Conservation (phyloP, 129 eudicot genomes). For the Pseudognaphalium luteoalbum region DNA sequence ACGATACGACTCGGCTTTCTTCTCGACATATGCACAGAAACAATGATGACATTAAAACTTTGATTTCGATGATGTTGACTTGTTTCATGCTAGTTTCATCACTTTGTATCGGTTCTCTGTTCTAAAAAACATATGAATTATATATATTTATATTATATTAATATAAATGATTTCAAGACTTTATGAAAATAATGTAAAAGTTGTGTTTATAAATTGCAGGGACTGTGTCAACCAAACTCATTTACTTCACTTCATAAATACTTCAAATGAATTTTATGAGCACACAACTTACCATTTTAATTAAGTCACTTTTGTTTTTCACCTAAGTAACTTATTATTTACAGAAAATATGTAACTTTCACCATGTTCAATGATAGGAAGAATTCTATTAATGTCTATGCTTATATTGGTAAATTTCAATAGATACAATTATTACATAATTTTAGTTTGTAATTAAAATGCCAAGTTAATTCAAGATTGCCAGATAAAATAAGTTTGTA, state of each 20-base stretch:
- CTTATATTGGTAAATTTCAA: neutral
- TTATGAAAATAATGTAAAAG: neutral
- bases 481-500: neutral
- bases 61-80: neutral
- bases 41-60: neutral
- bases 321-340: neutral
- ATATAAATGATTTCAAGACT: neutral
- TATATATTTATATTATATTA: too few relatives aligned
- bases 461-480: neutral
- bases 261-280: conserved; percentile 5
- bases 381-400: neutral
- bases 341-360: neutral
- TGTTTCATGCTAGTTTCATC: neutral
- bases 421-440: neutral
- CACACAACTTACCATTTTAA: neutral
- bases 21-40: neutral
- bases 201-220: neutral
- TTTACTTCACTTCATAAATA: conserved; percentile 17
- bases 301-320: neutral
- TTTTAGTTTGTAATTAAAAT: neutral
- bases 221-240: conserved; percentile 10
- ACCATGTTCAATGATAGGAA: neutral
- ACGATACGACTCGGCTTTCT: neutral
- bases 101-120: neutral
- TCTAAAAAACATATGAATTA: neutral